Evolutionary conservation across 345 rosid genomes (phyloP).

Genomic region (Psidium friedrichsthalianum): DNA sequence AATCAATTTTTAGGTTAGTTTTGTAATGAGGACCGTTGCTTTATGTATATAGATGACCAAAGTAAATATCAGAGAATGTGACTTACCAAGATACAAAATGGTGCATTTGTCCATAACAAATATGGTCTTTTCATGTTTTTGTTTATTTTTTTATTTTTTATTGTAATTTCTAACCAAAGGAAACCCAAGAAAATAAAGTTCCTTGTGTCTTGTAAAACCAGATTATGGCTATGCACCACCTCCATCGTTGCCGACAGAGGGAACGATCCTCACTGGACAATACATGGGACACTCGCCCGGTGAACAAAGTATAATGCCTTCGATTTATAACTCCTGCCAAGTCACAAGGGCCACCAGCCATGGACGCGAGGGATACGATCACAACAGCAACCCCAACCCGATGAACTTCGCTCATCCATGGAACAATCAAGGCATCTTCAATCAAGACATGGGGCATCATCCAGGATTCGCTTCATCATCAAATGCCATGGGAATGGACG

Average conservation of each 20-base stretch:
- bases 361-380: neutral
- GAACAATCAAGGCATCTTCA: neutral
- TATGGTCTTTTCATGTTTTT: neutral
- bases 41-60: neutral
- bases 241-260: neutral
- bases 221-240: neutral
- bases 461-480: neutral
- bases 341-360: neutral
- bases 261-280: neutral
- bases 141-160: neutral
- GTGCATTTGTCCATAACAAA: neutral
- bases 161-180: neutral
- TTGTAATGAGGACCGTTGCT: neutral
- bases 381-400: too few species aligned
- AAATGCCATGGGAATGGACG: neutral
- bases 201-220: neutral
- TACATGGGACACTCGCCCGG: neutral
- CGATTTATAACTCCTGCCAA: neutral
- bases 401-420: neutral
- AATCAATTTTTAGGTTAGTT: neutral
- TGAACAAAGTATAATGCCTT: neutral
- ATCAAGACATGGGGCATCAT: neutral
- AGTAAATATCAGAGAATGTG: neutral
- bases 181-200: neutral
- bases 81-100: neutral